Base-by-base conservation (phyloP, 139 green algal species). In the Asterochloris sp. region DNA sequence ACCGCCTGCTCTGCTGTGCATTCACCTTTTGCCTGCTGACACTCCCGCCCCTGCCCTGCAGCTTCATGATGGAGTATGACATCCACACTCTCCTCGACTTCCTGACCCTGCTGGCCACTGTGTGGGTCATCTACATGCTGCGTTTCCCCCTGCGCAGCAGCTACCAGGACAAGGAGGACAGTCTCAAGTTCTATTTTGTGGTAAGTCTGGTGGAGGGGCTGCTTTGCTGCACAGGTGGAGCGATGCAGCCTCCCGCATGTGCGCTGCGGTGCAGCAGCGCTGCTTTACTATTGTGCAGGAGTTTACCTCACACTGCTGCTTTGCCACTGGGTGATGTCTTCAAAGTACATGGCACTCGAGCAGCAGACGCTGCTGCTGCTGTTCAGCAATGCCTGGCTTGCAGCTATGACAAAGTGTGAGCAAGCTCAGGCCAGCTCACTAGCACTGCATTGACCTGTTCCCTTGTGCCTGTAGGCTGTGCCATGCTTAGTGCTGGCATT, bases 31-130 rank as follows among this genome's bases (percentile, higher is more conserved):
- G 19, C 8, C 19, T 73, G 66, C 21, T 73, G 66, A 21, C 9
- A 10, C 4, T 54, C 38, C 38, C 38, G 6, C 38, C 38, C 38
- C 38, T 54, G 38, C 38, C 16, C 10, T 91, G 84, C 89, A 97
- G 93, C 87, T 95, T 99, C 85, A 95, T 99, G 91, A 99, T 99
- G 97, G 97, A 99, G 91, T 98, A 98, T 85, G 97, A 99, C 88
- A 96, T 99, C 76, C 97, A 99, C 91, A 99, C 97, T 8, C 62
- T 99, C 13, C 87, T 99, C 62, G 97, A 99, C 85, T 79, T 89
- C 1, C 73, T 97, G 19, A 99, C 97, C 11, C 88, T 98, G 38
- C 76, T 89, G 9, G 94, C 92, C 54, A 99, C 97, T 0, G 76
- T 83, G 61, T 96, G 87, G 76, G 95, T 99, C 12, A 89, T 99